Percentiles rank a stretch among this genome's conserved stretches.
These are phyloP conservation scores for Colletotrichum orchidophilum DNA, from an alignment of 2,329 filamentous ascomycete genomes.

Conservation along the genomic window DNA sequence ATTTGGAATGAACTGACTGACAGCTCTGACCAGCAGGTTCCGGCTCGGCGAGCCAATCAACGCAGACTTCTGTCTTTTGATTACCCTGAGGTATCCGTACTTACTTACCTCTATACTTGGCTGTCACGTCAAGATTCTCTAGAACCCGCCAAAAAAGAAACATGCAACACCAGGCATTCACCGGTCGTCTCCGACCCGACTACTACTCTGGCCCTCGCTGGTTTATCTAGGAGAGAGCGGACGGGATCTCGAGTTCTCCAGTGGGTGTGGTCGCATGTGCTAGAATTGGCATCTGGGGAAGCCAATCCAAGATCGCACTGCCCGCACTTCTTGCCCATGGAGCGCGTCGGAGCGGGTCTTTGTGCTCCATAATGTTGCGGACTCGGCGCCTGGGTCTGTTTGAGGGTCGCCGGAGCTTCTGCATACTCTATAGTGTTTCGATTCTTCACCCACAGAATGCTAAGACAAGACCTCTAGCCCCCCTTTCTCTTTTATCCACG, in stretches of 20 bases:
- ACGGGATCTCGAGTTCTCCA: constrained; percentile 33
- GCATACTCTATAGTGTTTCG: neutral
- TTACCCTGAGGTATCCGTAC: too few relatives aligned
- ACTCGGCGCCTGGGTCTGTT: neutral
- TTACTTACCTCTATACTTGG: too few relatives aligned
- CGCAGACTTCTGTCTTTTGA: neutral
- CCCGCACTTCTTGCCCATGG: neutral
- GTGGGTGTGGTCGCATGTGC: constrained; percentile 32
- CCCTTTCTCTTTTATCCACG: too few relatives aligned
- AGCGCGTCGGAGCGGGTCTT: neutral
- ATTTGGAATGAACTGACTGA: neutral
- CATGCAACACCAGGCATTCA: constrained; percentile 32
- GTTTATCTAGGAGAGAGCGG: constrained; percentile 34
- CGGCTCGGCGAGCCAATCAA: neutral
- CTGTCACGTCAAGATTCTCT: neutral
- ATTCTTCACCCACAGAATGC: neutral
- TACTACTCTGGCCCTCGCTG: constrained; percentile 32
- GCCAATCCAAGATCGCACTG: neutral
- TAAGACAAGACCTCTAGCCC: neutral
- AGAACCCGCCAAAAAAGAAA: neutral
- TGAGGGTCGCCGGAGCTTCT: neutral
- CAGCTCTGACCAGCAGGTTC: neutral
- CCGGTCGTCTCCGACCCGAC: constrained; percentile 32
- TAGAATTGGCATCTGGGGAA: accelerated
- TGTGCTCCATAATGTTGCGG: neutral